Evolutionary conservation across 1,284 basidiomycete genomes (phyloP).

Genomic region (Ustilago cynodontis): DNA sequence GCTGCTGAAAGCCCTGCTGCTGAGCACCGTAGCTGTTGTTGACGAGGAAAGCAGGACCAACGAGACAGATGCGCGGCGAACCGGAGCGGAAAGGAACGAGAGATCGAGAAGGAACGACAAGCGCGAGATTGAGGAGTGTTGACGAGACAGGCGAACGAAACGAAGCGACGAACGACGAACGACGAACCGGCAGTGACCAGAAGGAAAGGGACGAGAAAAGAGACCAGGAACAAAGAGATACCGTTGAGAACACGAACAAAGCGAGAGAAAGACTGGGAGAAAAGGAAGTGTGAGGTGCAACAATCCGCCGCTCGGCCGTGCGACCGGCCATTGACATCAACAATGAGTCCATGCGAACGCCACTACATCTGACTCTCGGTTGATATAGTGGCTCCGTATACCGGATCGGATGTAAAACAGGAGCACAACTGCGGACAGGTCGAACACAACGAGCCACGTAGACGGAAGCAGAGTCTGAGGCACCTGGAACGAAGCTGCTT

Average conservation of each 20-base stretch:
- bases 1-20: slow-evolving; percentile 50
- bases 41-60: neutral
- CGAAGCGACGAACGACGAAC: slow-evolving; percentile 10
- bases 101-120: slow-evolving; percentile 7
- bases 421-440: neutral
- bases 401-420: neutral
- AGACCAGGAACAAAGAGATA: slow-evolving; percentile 19
- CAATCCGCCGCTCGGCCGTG: neutral
- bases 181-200: slow-evolving; percentile 9
- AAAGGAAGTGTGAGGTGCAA: neutral
- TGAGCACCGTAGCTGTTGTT: slow-evolving; percentile 43
- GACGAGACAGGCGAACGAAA: slow-evolving; percentile 6
- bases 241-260: slow-evolving; percentile 32
- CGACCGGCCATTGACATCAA: neutral
- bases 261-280: neutral
- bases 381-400: no score
- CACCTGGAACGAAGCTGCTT: slow-evolving; percentile 13
- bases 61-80: neutral
- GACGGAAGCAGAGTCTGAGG: slow-evolving; percentile 6
- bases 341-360: neutral
- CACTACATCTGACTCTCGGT: neutral
- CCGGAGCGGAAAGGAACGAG: neutral
- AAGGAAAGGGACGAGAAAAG: neutral
- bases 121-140: slow-evolving; percentile 3
- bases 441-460: neutral